A percentile compares a stretch with the other conserved stretches of the same genome.
Conservation (phyloP, 805 yeast genomes). For the Kazachstania africana region DNA sequence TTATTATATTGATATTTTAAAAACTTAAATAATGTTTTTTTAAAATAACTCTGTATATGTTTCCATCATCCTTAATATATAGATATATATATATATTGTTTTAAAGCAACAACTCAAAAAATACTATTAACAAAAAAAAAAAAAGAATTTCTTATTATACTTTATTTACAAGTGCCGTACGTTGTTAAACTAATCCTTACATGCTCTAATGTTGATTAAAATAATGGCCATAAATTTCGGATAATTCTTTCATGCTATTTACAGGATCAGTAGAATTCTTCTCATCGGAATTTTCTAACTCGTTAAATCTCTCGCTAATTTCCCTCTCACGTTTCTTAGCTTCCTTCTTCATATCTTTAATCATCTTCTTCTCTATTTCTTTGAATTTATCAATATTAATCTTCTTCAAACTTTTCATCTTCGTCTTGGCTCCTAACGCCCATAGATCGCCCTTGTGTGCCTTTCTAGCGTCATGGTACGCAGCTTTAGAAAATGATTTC, state of each 20-base stretch:
- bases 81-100: no score
- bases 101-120: no score
- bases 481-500: constrained; percentile 58
- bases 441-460: constrained; percentile 77
- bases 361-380: constrained; percentile 14
- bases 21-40: no score
- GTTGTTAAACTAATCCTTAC: no score
- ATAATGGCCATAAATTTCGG: constrained; percentile 7
- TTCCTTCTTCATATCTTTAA: constrained; percentile 11
- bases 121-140: not conserved
- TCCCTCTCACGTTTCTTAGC: constrained; percentile 12
- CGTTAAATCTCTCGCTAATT: constrained; percentile 9
- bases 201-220: constrained; percentile 1
- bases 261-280: not conserved
- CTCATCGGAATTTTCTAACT: constrained; percentile 6
- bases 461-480: constrained; percentile 85
- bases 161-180: no score
- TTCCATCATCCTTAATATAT: no score
- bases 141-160: no score
- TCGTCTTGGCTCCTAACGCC: constrained; percentile 59
- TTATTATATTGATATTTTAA: constrained; percentile 1
- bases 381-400: constrained; percentile 19
- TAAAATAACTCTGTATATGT: constrained; percentile 7
- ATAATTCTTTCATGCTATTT: constrained; percentile 3
- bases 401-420: constrained; percentile 22